These are phyloP conservation scores for Posidonia australis DNA, from an alignment of 106 monocot species.

Conservation along the genomic window DNA sequence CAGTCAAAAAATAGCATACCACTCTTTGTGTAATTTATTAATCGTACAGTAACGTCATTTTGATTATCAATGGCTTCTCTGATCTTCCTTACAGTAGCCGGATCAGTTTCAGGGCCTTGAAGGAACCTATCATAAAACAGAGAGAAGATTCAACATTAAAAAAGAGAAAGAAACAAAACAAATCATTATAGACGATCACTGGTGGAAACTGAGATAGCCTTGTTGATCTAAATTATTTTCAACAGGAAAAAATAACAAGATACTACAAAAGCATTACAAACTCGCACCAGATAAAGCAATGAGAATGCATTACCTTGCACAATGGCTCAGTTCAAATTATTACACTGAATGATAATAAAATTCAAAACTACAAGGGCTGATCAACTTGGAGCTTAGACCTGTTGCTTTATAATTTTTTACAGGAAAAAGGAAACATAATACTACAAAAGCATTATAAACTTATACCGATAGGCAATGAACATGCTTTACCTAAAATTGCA, in stretches of 20 bases:
- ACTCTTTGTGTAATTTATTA: conserved; percentile 95
- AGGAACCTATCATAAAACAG: conserved; percentile 59
- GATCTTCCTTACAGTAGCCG: conserved; percentile 72
- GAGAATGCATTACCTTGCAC: not conserved
- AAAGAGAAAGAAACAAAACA: not conserved
- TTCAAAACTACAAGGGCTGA: too few species aligned
- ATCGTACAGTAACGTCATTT: conserved; percentile 81
- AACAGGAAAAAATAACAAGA: not conserved
- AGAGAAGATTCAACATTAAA: not conserved
- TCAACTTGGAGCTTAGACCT: too few species aligned
- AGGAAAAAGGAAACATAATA: too few species aligned
- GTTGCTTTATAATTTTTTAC: too few species aligned
- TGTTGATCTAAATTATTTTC: not conserved
- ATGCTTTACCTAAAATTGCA: too few species aligned
- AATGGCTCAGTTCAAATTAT: not conserved
- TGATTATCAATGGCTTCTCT: conserved; percentile 94
- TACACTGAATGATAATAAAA: too few species aligned
- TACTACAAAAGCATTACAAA: not conserved
- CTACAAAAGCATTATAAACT: too few species aligned
- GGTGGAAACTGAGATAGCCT: not conserved
- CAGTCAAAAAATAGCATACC: conserved; percentile 42
- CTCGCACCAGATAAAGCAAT: not conserved
- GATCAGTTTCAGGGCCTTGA: conserved; percentile 97
- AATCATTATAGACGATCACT: not conserved
- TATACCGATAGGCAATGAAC: too few species aligned